Base-by-base conservation (phyloP, 345 rosid genomes). In the Citropsis articulata region DNA sequence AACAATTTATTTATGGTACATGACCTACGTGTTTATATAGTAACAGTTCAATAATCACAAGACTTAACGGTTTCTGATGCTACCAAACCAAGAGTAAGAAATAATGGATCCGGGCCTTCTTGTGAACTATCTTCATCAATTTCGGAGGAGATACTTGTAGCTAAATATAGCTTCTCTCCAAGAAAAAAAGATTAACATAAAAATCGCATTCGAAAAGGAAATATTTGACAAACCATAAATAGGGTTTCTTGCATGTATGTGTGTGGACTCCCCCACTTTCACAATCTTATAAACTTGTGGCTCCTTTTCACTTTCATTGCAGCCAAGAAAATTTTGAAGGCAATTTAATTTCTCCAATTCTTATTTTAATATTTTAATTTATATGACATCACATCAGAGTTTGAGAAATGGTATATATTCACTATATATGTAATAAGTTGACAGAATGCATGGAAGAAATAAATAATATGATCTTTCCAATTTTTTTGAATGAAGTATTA, bases 1-100 rank as follows among this genome's bases (percentile, higher is more conserved):
- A 66, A 45, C 69, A 67, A 55, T 66, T 66, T 73, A 66, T 73
- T 67, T 73, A 73, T 66, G 66, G 60, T 48, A 6, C 69, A 28
- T 64, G 71, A 75, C 78, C 78, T 65, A 64, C 78, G 48, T 30
- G 50, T 74, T 73, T 57, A 67, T 45, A 69, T 7, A 27, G 7
- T 6, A 50, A 27, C 22, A 22, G 53, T 69, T 66, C 35, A 79
- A 79, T 76, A 71, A 67, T 79, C 79, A 13, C 42, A 27, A 56
- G 42, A 24, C 65, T 75, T 71, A n/a, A 59, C 38, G 75, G 59
- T 66, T 78, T 71, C 72, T 66, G 27, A 71, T 56, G 61, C 16
- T 21, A 53, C 64, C 36, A 72, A 40, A 7, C 61, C 30, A 19
- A 21, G 28, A 30, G 7, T 65, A 27, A 13, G 6, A 30, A 22